Conservation (phyloP, 495 filamentous ascomycete genomes). For the Hypoxylon fragiforme region DNA sequence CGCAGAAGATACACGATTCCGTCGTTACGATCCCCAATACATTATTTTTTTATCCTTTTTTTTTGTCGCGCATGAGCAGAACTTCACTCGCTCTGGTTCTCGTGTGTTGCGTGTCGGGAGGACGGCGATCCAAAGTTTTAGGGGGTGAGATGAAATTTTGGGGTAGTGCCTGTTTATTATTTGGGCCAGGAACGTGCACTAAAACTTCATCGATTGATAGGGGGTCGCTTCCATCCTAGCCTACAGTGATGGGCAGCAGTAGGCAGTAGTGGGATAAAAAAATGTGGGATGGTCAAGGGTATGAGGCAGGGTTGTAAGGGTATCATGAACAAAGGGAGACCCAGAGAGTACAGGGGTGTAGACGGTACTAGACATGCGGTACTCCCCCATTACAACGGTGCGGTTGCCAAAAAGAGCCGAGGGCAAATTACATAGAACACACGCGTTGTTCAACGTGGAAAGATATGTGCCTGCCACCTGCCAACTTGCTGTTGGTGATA, state of each 20-base stretch:
- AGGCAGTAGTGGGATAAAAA: slow-evolving; percentile 17
- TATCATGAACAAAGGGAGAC: slow-evolving; percentile 13
- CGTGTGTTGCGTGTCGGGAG: slow-evolving; percentile 4
- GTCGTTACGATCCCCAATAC: slow-evolving; percentile 12
- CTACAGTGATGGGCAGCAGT: too few species aligned
- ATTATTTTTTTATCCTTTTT: slow-evolving; percentile 23
- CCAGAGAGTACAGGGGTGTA: neutral
- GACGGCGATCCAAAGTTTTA: slow-evolving; percentile 28
- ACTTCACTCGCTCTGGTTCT: slow-evolving; percentile 14
- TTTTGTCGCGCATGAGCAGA: slow-evolving; percentile 20
- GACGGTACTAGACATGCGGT: slow-evolving; percentile 1
- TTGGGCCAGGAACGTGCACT: slow-evolving; percentile 30
- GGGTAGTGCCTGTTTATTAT: slow-evolving; percentile 36
- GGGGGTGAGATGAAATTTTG: slow-evolving; percentile 33
- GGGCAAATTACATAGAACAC: slow-evolving; percentile 16
- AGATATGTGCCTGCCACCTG: slow-evolving; percentile 1
- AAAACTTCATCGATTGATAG: slow-evolving; percentile 20
- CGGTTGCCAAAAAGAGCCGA: slow-evolving; percentile 16
- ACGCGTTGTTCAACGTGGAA: slow-evolving; percentile 12
- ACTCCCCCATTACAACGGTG: slow-evolving; percentile 22
- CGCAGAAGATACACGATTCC: slow-evolving; percentile 8
- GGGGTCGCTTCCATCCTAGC: slow-evolving; percentile 9
- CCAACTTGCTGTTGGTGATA: too few species aligned
- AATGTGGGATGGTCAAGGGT: slow-evolving; percentile 27
- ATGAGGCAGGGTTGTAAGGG: slow-evolving; percentile 11